A percentile compares a stretch with the other conserved stretches of the same genome.
phyloP scores from a whole-genome alignment of 805 yeast genomes.

The Kregervanrija fluxuum region DNA sequence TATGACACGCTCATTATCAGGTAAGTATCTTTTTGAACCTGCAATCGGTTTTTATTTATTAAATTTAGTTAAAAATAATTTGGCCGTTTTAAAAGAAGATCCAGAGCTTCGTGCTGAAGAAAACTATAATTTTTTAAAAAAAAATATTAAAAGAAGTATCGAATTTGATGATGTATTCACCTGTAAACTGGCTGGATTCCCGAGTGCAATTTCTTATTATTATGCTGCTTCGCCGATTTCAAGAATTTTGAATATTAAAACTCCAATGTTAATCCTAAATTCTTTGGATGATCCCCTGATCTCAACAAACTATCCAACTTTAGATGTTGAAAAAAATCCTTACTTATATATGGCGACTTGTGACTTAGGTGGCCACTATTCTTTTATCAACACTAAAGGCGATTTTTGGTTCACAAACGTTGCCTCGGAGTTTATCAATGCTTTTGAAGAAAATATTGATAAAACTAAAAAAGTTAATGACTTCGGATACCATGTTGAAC shows the following conservation, averaged over 20 bases:
- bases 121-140: conserved; percentile 26
- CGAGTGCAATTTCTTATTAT: conserved; percentile 55
- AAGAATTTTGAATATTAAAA: conserved; percentile 46
- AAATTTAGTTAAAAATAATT: conserved; percentile 39
- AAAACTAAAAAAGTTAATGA: conserved; percentile 11
- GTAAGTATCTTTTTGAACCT: conserved; percentile 35
- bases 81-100: conserved; percentile 26
- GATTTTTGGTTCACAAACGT: conserved; percentile 42
- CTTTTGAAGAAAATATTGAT: conserved; percentile 25
- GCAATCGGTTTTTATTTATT: conserved; percentile 34
- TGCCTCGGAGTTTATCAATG: conserved; percentile 32
- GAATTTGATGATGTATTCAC: conserved; percentile 63
- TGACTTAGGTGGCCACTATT: conserved; percentile 69
- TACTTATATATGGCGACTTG: conserved; percentile 50
- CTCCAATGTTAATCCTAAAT: conserved; percentile 56
- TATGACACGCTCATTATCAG: conserved; percentile 31
- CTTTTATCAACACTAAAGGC: conserved; percentile 36
- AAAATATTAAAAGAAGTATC: conserved; percentile 32
- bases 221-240: conserved; percentile 57
- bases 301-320: conserved; percentile 42
- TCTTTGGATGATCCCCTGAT: conserved; percentile 66
- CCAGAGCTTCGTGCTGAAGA: conserved; percentile 23
- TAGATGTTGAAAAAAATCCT: conserved; percentile 49
- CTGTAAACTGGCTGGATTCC: conserved; percentile 54
- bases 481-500: conserved; percentile 13